Evolutionary conservation across 495 filamentous ascomycete genomes (phyloP), one percentile per base, ranked within the genome.

Genomic region (Tuber borchii): DNA sequence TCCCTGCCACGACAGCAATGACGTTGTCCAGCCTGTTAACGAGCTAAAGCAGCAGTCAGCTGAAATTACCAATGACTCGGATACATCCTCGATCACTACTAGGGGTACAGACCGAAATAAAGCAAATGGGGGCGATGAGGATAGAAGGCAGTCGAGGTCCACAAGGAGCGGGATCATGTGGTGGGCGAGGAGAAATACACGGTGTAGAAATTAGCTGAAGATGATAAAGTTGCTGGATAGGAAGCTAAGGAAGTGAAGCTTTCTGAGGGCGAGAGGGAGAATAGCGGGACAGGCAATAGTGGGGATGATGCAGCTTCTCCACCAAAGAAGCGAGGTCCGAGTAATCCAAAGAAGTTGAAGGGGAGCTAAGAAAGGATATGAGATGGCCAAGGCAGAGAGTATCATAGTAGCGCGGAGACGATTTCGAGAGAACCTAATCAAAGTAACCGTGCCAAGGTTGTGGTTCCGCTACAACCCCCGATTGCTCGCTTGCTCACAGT

Each of bases 251-350:
- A 84, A 71, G 65, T 75, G 71, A 83, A 84, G 42, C 74, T 84
- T 43, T 74, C 79, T 40, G 80, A 75, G 17, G 78, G 37, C 42
- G 48, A 73, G n/a, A 76, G 82, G 65, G 81, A 81, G 72, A 82
- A 82, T 69, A 72, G 75, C 45, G 81, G 71, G 72, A 44, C 45
- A 43, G 44, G 71, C 71, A 56, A 78, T 51, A 79, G 80, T 51
- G 77, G 77, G 43, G 79, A 72, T 45, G 76, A 75, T 31, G 69
- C 45, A 16, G 74, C 71, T n/a, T 39, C 76, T 19, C 70, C 48
- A 37, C 75, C 70, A 68, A 82, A 82, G 74, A 87, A 86, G 78
- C 85, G 84, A 73, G 85, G 84, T 17, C n/a, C n/a, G n/a, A n/a
- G n/a, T n/a, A n/a, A n/a, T n/a, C n/a, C n/a, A n/a, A n/a, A n/a